Base-by-base conservation (phyloP, 148 eudicot species). In the Silene uniflora region DNA sequence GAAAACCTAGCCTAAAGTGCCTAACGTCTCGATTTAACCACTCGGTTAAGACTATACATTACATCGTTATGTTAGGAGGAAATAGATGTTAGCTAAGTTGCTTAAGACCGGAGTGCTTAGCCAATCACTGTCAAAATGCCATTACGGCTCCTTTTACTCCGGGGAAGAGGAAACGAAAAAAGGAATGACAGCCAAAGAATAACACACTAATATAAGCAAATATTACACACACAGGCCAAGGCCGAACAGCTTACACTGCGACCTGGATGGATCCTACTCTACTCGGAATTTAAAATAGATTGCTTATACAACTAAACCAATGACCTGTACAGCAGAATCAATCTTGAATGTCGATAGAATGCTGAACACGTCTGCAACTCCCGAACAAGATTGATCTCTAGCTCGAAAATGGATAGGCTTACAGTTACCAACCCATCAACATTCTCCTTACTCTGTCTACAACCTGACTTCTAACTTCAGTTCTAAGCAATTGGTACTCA, bases 381-480 rank as follows among this genome's bases (percentile, higher is more conserved):
- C 42, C 14, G 27, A 6, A 63, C 19, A 10, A 25, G 68, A 64
- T 27, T n/a, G 42, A 11, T 62, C 12, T 62, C 67, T 62, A 62
- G 18, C 14, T 18, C 22, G 5, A 7, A 17, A 46, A 72, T 25
- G 71, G 59, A 60, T 27, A 62, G 54, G 22, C 78, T 87, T 81
- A 12, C 55, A 16, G 56, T 52, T 52, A 88, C 92, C 95, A 92
- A 7, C 95, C 97, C 97, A 92, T 88, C 84, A 92, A 75, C 55
- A 84, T 79, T 79, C 97, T 92, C 79, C 92, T 85, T n/a, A 92
- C 91, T 76, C 71, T 87, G 84, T 89, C 92, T 17, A 86, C 92
- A 78, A 92, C 87, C 88, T 81, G 88, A 80, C 84, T 84, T 78
- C 90, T 88, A 54, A 79, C 85, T 23, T 47, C 78, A 73, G 73